Conservation (phyloP, 192 early-diverging fungal genomes). For the Thoreauomyces humboldtii region DNA sequence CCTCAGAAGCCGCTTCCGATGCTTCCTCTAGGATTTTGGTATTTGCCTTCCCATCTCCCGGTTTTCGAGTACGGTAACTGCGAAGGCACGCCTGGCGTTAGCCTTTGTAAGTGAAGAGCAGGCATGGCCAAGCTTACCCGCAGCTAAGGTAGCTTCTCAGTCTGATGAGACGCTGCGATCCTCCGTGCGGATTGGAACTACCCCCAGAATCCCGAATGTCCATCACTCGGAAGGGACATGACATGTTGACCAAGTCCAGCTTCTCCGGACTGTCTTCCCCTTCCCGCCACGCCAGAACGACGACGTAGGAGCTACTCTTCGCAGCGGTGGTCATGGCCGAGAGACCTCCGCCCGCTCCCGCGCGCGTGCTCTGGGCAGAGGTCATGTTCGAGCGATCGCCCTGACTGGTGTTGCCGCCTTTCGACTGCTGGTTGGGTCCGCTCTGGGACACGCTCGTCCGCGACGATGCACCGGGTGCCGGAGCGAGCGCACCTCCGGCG, state of each 20-base stretch:
- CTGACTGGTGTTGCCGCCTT: neutral
- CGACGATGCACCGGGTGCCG: neutral
- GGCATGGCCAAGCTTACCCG: constrained; percentile 28
- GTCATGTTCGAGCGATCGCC: constrained; percentile 21
- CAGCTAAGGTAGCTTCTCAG: constrained; percentile 41
- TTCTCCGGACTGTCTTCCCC: constrained; percentile 39
- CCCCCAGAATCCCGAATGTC: constrained; percentile 29
- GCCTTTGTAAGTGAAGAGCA: too few species aligned
- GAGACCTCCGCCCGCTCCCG: neutral
- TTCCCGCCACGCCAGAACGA: constrained; percentile 33
- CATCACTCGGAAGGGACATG: constrained; percentile 32
- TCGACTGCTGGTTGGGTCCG: neutral
- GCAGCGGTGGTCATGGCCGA: neutral
- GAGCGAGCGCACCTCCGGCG: neutral
- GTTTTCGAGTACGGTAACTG: constrained; percentile 14
- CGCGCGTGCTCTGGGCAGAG: constrained; percentile 1
- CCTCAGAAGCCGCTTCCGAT: constrained; percentile 27
- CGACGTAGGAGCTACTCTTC: constrained; percentile 28
- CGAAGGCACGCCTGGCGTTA: too few species aligned
- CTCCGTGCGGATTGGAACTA: neutral
- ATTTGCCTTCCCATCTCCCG: constrained; percentile 16
- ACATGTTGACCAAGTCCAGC: constrained; percentile 34
- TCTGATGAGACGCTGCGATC: constrained; percentile 14
- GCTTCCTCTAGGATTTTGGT: constrained; percentile 26
- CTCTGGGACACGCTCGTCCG: constrained; percentile 3